A percentile compares a stretch with the other conserved stretches of the same genome.
Conservation (phyloP, 441 rosid genomes). For the Theobroma grandiflorum region DNA sequence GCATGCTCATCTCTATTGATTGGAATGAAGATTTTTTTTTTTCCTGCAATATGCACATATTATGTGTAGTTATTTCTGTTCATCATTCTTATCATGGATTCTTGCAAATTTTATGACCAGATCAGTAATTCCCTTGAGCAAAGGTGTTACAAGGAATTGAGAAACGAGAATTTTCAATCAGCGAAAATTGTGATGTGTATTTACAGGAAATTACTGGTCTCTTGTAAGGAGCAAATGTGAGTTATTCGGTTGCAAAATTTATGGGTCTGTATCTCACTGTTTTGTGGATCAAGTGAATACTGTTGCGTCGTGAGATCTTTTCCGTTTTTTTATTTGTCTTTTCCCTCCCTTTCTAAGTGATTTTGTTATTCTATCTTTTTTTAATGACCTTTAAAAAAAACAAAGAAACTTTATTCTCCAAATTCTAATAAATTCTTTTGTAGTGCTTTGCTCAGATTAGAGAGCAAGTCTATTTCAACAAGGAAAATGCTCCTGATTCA, state of each 20-base stretch:
- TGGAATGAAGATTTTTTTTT: neutral
- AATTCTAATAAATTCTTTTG: neutral
- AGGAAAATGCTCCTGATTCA: conserved; percentile 14
- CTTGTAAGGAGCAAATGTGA: conserved; percentile 97
- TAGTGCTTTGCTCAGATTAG: neutral
- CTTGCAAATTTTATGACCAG: conserved; percentile 54
- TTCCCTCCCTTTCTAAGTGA: neutral
- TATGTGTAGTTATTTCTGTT: neutral
- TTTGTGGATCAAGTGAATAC: neutral
- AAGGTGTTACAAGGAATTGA: conserved; percentile 95
- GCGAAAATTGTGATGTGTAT: conserved; percentile 89
- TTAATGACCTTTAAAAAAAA: neutral
- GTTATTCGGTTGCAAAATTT: conserved; percentile 33
- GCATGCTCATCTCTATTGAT: neutral
- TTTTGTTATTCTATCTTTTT: conserved; percentile 11
- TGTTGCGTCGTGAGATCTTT: conserved; percentile 8
- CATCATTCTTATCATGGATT: neutral
- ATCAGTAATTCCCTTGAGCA: conserved; percentile 87
- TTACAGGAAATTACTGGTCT: conserved; percentile 77
- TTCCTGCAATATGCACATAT: neutral
- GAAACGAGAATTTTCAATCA: conserved; percentile 81
- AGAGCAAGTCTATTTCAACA: neutral
- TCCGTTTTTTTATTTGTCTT: neutral
- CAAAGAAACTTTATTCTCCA: neutral
- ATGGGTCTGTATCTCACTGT: neutral